Base-by-base conservation (phyloP, 306 rosid genomes). In the Rubus idaeus region DNA sequence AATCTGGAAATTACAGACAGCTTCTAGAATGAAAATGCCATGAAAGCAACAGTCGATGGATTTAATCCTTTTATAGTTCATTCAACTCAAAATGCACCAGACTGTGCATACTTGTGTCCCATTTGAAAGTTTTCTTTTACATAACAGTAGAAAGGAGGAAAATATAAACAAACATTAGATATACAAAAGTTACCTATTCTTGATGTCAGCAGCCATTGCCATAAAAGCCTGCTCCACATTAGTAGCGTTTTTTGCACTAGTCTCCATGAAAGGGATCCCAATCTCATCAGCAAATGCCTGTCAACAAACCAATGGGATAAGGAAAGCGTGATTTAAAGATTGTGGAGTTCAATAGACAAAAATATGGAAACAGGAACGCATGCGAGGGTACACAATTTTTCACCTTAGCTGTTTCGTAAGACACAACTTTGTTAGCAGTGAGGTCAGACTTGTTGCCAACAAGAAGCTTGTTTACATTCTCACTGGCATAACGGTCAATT, bases 211-310 rank as follows among this genome's bases (percentile, higher is more conserved):
- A 70, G 88, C 77, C 90, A 87, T 87, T 72, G 86, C 83, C 90
- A 87, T 84, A 77, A 87, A 84, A 70, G 88, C 88, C 62, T 87
- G 83, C 79, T 87, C 90, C 62, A 87, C 88, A 77, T 87, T 87
- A 39, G 76, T 80, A 13, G 90, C 68, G 80, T 79, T 82, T 73
- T 84, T 87, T 0, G 90, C 90, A 80, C 90, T 87, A 3, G 90
- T 87, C 79, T 87, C 90, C 88, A 87, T 74, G 67, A 84, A 87
- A 3, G 90, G 90, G 62, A 84, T 87, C 64, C 90, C 88, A 26
- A 87, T 81, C 71, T 84, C 88, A 82, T 87, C 90, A 8, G 90
- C 90, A 37, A 87, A 84, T 3, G 86, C 88, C 90, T 87, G 57
- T 16, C 35, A 45, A 79, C 8, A 71, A 11, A 42, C 63, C 41